Conservation (phyloP, 768 basidiomycete species). For the Termitomyces sp. region DNA sequence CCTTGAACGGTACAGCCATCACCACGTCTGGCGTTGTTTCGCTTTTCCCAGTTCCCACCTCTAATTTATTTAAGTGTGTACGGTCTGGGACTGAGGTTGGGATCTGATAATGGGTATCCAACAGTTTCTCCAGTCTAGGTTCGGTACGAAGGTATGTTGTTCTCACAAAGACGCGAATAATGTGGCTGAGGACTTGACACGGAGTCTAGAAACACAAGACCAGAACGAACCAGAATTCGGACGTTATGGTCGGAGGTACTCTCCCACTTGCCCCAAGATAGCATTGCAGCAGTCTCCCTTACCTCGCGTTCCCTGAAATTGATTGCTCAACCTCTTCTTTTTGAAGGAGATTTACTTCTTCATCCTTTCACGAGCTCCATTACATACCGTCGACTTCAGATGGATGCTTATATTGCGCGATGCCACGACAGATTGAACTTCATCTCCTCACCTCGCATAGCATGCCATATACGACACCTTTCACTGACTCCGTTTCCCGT, state of each 20-base stretch:
- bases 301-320: slow-evolving; percentile 17
- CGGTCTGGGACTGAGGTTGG: background rate
- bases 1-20: background rate
- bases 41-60: background rate
- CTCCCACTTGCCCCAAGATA: slow-evolving; percentile 3
- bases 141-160: background rate
- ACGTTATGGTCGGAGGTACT: slow-evolving; percentile 22
- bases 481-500: slow-evolving; percentile 18
- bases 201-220: background rate
- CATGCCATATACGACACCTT: slow-evolving; percentile 15
- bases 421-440: slow-evolving; percentile 17
- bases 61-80: background rate
- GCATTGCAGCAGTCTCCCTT: slow-evolving; percentile 2
- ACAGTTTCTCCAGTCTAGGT: background rate
- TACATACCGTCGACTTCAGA: slow-evolving; percentile 18
- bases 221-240: background rate
- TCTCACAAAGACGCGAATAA: background rate
- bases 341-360: slow-evolving; percentile 11
- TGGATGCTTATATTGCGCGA: slow-evolving; percentile 15
- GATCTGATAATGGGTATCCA: background rate
- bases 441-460: slow-evolving; percentile 12
- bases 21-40: background rate
- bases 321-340: slow-evolving; percentile 18
- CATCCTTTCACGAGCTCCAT: slow-evolving; percentile 22
- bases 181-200: too few relatives aligned